phyloP scores from a whole-genome alignment of 2,329 filamentous ascomycete genomes.

The Paecilomyces dactylethromorphus region DNA sequence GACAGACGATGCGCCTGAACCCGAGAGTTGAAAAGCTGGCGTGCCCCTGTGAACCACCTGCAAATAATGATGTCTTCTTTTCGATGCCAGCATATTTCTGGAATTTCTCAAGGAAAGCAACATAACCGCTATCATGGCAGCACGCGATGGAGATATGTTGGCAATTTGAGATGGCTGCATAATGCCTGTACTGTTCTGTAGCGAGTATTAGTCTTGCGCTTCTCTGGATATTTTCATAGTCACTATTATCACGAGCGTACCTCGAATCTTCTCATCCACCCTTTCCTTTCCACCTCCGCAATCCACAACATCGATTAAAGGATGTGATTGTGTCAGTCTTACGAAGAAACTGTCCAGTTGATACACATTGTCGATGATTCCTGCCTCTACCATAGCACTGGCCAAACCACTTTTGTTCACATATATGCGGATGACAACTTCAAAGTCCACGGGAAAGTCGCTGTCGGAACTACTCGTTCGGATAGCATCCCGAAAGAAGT shows the following conservation, averaged over 20 bases:
- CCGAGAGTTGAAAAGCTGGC: not conserved
- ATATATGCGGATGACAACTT: conserved; percentile 45
- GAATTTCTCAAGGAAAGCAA: conserved; percentile 46
- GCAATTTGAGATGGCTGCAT: conserved; percentile 49
- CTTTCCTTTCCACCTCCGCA: conserved; percentile 52
- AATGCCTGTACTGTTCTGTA: conserved; percentile 12
- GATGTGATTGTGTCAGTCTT: conserved; percentile 26
- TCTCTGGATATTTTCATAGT: not conserved
- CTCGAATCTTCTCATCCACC: conserved; percentile 50
- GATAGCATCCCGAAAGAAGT: not conserved
- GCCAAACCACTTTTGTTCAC: conserved; percentile 44
- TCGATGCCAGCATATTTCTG: conserved; percentile 7
- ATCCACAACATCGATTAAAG: conserved; percentile 52
- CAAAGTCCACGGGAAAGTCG: conserved; percentile 27
- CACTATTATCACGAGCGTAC: conserved; percentile 21
- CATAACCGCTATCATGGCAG: conserved; percentile 51
- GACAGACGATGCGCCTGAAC: not conserved
- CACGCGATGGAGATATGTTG: conserved; percentile 53
- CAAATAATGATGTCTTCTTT: not conserved
- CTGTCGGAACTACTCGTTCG: conserved; percentile 16
- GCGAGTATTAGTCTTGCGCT: not conserved
- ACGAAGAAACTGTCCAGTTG: conserved; percentile 12
- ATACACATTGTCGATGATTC: conserved; percentile 21
- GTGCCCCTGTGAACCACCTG: not conserved
- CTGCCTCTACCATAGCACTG: conserved; percentile 38